These are phyloP conservation scores for Aotearoamyces nothofagi DNA, from an alignment of 2,329 filamentous ascomycete genomes.

Conservation along the genomic window DNA sequence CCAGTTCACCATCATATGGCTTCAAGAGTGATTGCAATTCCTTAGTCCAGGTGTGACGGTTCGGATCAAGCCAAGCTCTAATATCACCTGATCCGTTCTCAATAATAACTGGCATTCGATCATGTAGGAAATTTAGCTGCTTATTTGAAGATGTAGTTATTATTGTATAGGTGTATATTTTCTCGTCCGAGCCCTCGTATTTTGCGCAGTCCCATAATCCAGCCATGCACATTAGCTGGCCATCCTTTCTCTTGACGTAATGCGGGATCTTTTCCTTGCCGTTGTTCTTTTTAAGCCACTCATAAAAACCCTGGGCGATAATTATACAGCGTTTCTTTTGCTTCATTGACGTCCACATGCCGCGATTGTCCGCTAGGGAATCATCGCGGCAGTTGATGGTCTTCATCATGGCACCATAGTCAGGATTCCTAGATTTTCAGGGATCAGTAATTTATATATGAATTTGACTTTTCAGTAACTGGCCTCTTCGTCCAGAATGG, in stretches of 20 bases:
- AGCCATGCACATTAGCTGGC: conserved; percentile 67
- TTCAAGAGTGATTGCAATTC: conserved; percentile 68
- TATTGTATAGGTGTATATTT: conserved; percentile 78
- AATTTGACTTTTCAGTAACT: neutral
- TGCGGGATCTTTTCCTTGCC: conserved; percentile 73
- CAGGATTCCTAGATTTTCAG: conserved; percentile 55
- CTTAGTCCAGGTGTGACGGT: conserved; percentile 53
- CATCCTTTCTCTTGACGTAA: conserved; percentile 70
- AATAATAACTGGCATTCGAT: conserved; percentile 90
- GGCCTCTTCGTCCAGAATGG: conserved; percentile 90
- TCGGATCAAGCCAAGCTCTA: conserved; percentile 65
- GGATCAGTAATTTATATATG: neutral
- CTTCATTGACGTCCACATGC: conserved; percentile 92
- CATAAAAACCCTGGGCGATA: conserved; percentile 84
- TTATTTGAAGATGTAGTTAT: conserved; percentile 82
- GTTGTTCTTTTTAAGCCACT: conserved; percentile 71
- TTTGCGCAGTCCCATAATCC: conserved; percentile 83
- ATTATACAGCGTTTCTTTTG: conserved; percentile 76
- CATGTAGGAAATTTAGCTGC: conserved; percentile 74
- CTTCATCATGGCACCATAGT: conserved; percentile 63
- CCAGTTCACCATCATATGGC: conserved; percentile 65
- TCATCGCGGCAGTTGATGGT: conserved; percentile 95
- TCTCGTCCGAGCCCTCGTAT: conserved; percentile 57
- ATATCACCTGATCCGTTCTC: conserved; percentile 60
- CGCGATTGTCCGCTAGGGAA: conserved; percentile 57